phyloP scores from a whole-genome alignment of 805 yeast species.

The Lipomyces yamanashiensis region DNA sequence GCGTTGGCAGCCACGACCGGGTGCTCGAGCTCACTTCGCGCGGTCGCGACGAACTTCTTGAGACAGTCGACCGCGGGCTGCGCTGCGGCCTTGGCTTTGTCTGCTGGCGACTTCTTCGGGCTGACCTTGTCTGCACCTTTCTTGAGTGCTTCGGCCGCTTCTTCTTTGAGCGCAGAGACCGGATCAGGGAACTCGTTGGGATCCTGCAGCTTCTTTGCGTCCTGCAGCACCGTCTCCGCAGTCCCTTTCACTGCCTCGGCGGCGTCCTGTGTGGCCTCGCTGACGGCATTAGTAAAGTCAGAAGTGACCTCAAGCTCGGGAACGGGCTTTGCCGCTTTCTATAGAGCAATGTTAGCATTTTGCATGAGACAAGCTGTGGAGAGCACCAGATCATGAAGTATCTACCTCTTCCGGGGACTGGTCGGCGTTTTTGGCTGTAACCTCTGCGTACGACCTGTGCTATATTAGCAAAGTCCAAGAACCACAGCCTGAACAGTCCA shows the following conservation, averaged over 20 bases:
- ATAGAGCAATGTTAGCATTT: neutral
- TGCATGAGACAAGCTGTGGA: neutral
- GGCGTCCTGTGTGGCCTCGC: neutral
- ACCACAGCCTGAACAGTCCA: neutral
- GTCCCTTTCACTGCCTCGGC: neutral
- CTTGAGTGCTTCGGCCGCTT: slow-evolving; percentile 6
- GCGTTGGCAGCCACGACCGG: slow-evolving; percentile 22
- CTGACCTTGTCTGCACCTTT: slow-evolving; percentile 2
- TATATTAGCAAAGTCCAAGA: too few species aligned
- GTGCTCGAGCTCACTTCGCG: slow-evolving; percentile 5
- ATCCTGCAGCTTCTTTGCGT: neutral
- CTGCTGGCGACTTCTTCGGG: neutral
- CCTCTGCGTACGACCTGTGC: slow-evolving; percentile 26
- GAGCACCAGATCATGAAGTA: neutral
- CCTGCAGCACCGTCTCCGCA: neutral
- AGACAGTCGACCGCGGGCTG: slow-evolving; percentile 21
- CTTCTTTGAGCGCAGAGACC: slow-evolving; percentile 12
- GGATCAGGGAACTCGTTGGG: slow-evolving; percentile 19
- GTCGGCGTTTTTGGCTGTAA: slow-evolving; percentile 27
- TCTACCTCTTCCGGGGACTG: slow-evolving; percentile 30
- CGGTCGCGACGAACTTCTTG: slow-evolving; percentile 9
- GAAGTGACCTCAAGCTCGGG: slow-evolving; percentile 8
- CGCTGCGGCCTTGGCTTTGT: slow-evolving; percentile 2
- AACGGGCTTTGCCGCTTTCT: slow-evolving; percentile 30
- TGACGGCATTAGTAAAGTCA: neutral